phyloP scores from a whole-genome alignment of 176 grass and related monocot genomes.

The Alloteropsis semialata region DNA sequence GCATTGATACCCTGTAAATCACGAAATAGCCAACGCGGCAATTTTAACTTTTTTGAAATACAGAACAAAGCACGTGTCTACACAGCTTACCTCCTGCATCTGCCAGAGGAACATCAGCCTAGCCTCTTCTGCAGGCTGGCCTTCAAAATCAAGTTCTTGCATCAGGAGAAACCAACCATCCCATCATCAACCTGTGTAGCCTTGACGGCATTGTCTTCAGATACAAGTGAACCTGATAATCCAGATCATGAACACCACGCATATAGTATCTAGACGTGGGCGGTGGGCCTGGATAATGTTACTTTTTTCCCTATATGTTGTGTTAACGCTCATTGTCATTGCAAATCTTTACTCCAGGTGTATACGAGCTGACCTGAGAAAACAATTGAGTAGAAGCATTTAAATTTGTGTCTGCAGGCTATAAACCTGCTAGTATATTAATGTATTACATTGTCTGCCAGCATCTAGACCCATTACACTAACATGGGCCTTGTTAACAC shows the following conservation, averaged over 20 bases:
- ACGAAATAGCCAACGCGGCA: too few species aligned
- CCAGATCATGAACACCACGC: background rate
- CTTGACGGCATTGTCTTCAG: too few species aligned
- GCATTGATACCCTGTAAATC: slow-evolving; percentile 9
- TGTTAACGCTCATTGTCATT: background rate
- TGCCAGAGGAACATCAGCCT: too few species aligned
- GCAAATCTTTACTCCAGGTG: background rate
- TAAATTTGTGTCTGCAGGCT: background rate
- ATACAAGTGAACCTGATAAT: slow-evolving; percentile 14
- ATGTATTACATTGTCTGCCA: background rate
- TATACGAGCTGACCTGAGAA: background rate
- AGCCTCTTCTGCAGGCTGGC: too few species aligned
- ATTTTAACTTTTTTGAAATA: too few species aligned
- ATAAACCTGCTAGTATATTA: too few species aligned
- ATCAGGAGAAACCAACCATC: too few species aligned
- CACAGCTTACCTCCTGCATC: too few species aligned
- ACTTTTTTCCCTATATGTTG: background rate
- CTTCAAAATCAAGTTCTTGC: too few species aligned
- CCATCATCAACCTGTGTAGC: too few species aligned
- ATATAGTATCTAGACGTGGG: background rate
- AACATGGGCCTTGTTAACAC: too few species aligned
- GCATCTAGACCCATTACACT: background rate
- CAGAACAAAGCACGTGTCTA: too few species aligned
- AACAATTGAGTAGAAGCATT: background rate
- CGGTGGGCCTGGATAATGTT: background rate